Percentiles rank a stretch among this genome's conserved stretches.
Evolutionary conservation across 176 grass and related monocot species (phyloP).

Genomic region (Raddia guianensis): DNA sequence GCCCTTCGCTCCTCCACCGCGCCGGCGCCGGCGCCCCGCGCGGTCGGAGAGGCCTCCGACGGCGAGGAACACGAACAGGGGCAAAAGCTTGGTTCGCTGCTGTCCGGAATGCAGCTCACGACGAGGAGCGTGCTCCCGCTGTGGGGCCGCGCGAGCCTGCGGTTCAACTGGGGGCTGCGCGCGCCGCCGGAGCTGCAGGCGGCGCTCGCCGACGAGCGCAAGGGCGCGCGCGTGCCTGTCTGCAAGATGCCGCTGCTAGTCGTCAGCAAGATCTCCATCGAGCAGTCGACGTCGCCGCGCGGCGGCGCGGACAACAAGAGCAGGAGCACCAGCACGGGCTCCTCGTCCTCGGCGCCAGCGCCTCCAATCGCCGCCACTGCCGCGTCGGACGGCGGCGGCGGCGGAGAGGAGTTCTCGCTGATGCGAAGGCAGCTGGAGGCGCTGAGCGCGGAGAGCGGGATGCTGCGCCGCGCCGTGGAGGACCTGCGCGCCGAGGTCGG

Average conservation of each 20-base stretch:
- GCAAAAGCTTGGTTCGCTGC: constrained; percentile 43
- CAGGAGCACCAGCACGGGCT: neutral
- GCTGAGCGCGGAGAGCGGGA: constrained; percentile 60
- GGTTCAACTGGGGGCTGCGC: constrained; percentile 76
- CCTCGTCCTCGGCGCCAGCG: neutral
- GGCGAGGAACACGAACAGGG: neutral
- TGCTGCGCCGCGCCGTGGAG: constrained; percentile 65
- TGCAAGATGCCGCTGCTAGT: constrained; percentile 78
- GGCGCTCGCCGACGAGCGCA: constrained; percentile 7
- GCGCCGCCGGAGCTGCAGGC: constrained; percentile 59
- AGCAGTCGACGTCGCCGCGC: constrained; percentile 45
- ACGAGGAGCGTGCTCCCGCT: constrained; percentile 72
- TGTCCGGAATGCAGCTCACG: constrained; percentile 69
- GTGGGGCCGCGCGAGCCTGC: constrained; percentile 58
- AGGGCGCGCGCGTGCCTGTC: constrained; percentile 35
- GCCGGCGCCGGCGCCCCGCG: constrained; percentile 16
- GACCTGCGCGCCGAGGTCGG: constrained; percentile 63
- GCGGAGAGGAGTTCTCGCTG: constrained; percentile 26
- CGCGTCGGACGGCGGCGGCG: neutral
- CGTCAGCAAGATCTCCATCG: constrained; percentile 84
- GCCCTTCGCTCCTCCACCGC: constrained; percentile 41
- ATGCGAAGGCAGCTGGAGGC: constrained; percentile 60
- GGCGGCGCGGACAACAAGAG: constrained; percentile 3
- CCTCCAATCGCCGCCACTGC: neutral
- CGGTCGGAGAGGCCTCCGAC: constrained; percentile 34